Evolutionary conservation across 768 basidiomycete species (phyloP).

Genomic region (Gymnopilus junonius): DNA sequence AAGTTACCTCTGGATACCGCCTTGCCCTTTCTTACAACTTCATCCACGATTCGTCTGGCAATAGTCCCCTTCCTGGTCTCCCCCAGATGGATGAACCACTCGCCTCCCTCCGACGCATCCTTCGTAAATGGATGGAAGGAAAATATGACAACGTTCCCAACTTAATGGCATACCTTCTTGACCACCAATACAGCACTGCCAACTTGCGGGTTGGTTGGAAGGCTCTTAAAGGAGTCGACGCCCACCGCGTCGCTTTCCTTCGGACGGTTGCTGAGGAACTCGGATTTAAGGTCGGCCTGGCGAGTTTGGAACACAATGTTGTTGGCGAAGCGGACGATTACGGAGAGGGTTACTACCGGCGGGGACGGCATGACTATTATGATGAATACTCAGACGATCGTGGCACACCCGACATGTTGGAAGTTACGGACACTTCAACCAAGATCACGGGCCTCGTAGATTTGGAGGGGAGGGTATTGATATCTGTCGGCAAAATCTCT

Average conservation of each 20-base stretch:
- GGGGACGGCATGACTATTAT: constrained; percentile 18
- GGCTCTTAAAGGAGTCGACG: constrained; percentile 44
- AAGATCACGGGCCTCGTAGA: constrained; percentile 33
- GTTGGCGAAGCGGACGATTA: constrained; percentile 24
- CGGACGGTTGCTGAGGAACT: constrained; percentile 35
- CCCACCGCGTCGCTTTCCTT: constrained; percentile 35
- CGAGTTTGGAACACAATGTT: constrained; percentile 34
- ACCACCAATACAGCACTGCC: constrained; percentile 30
- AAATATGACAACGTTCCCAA: constrained; percentile 23
- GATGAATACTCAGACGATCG: constrained; percentile 24
- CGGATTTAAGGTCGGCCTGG: constrained; percentile 41
- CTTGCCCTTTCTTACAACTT: constrained; percentile 57
- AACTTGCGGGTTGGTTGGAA: constrained; percentile 25
- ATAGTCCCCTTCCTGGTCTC: constrained; percentile 27
- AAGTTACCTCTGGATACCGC: constrained; percentile 51
- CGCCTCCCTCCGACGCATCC: constrained; percentile 29
- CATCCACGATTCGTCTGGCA: constrained; percentile 38
- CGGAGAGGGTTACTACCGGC: constrained; percentile 19
- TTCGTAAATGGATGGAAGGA: constrained; percentile 40
- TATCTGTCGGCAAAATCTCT: constrained; percentile 17
- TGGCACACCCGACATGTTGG: constrained; percentile 24
- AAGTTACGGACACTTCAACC: constrained; percentile 24
- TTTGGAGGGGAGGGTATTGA: constrained; percentile 30
- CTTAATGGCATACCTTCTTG: constrained; percentile 29
- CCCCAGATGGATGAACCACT: constrained; percentile 27